Evolutionary conservation across 139 green algal species (phyloP), one percentile per base, ranked within the genome.

Genomic region (Volvox reticuliferus): DNA sequence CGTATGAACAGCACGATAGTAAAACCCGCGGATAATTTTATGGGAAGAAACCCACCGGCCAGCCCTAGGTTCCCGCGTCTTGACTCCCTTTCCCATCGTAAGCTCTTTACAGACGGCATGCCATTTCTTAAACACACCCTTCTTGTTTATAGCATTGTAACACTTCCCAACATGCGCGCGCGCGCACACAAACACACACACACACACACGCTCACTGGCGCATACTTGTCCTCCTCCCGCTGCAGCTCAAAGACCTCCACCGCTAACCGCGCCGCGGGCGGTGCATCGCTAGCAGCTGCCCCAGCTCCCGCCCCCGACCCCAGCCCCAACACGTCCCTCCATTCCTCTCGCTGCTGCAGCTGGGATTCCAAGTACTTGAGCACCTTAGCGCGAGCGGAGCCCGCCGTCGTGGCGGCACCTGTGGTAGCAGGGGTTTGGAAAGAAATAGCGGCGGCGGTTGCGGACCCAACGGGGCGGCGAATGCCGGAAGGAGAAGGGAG

Each of bases 151-250:
- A n/a, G n/a, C n/a, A n/a, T n/a, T n/a, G n/a, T n/a, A n/a, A n/a
- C 76, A 63, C 32, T 32, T 30, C 32, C 33, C 76, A 35, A 9
- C 9, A 55, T n/a, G n/a, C 44, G 44, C 9, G 5, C 44, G 44
- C 5, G 9, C 5, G 44, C 44, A 55, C 9, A 9, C 44, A 55
- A 55, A 55, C 44, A 55, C 44, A 55, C 9, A 9, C 44, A 55
- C 9, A 55, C 44, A 55, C 44, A 19, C 26, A 44, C 18, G 20
- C 78, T 44, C 78, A 68, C 78, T 44, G 63, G 82, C 62, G 82
- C 82, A 35, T 87, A 78, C 32, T 77, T 76, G 82, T 87, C 82
- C 82, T 87, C 82, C 30, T 78, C 82, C 30, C 82, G 82, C 82
- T 78, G 82, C 30, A 87, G 61, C 21, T 77, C 82, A 61, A 75